Conservation (phyloP, 176 grass and related monocot species). For the Ampelocalamus luodianensis region DNA sequence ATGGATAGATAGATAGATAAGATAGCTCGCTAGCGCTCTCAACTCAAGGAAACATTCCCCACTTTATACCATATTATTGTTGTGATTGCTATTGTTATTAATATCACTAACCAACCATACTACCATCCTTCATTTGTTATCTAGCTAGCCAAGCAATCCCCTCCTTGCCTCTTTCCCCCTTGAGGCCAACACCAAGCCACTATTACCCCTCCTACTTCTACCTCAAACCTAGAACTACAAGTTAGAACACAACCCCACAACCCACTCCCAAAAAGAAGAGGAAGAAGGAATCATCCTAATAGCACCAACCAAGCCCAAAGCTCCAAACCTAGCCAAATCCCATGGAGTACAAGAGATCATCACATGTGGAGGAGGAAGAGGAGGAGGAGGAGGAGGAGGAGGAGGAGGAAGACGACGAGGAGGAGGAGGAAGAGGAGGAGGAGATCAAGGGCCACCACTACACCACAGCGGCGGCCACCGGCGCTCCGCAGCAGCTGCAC, state of each 20-base stretch:
- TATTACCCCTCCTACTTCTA: neutral
- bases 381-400: constrained; percentile 49
- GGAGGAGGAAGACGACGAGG: constrained; percentile 10
- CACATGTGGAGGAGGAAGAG: constrained; percentile 54
- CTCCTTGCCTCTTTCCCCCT: constrained; percentile 34
- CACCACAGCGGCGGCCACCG: constrained; percentile 13
- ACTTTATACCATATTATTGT: constrained; percentile 31
- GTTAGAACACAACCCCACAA: constrained; percentile 33
- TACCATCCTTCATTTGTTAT: neutral
- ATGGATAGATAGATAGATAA: constrained; percentile 3
- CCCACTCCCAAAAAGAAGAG: constrained; percentile 2
- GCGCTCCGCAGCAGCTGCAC: constrained; percentile 41
- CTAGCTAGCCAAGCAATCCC: constrained; percentile 23
- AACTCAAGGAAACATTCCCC: constrained; percentile 59
- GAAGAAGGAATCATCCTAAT: constrained; percentile 7
- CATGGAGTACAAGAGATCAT: constrained; percentile 73
- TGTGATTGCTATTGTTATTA: neutral
- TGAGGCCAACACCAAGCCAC: constrained; percentile 42
- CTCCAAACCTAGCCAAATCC: constrained; percentile 9
- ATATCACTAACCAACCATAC: neutral
- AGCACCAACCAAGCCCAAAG: neutral
- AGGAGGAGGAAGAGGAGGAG: constrained; percentile 28
- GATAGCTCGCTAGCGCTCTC: constrained; percentile 36
- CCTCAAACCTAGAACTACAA: constrained; percentile 47
- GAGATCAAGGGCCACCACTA: constrained; percentile 41